Evolutionary conservation across 106 monocot genomes (phyloP).

Genomic region (Apostasia ramifera): DNA sequence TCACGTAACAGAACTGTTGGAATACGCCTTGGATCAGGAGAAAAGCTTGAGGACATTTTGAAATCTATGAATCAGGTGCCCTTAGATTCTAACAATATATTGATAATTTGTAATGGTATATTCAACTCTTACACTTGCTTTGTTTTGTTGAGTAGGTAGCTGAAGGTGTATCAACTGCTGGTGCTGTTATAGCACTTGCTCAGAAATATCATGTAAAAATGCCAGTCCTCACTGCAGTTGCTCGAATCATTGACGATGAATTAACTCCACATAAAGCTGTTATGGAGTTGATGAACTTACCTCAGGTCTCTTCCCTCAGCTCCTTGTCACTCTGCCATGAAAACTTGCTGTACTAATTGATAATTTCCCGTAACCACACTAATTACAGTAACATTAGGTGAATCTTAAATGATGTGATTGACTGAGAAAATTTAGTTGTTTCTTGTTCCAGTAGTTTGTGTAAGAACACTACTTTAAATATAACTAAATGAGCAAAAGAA

Average conservation of each 20-base stretch:
- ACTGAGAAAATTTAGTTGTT: too few species aligned
- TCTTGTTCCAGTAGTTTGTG: too few species aligned
- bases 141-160: constrained; percentile 51
- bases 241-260: constrained; percentile 87
- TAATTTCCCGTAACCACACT: too few species aligned
- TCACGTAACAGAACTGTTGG: constrained; percentile 95
- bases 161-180: constrained; percentile 99
- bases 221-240: constrained; percentile 94
- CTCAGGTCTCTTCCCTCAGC: constrained; percentile 46
- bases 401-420: too few species aligned
- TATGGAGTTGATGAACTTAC: constrained; percentile 91
- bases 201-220: constrained; percentile 93
- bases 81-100: not conserved
- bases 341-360: too few species aligned
- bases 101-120: not conserved
- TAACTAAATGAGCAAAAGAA: too few species aligned
- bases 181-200: constrained; percentile 90
- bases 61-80: constrained; percentile 89
- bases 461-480: too few species aligned
- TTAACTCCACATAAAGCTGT: constrained; percentile 91
- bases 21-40: constrained; percentile 86
- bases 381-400: too few species aligned
- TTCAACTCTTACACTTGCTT: not conserved
- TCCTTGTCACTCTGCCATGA: too few species aligned
- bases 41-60: constrained; percentile 89